Conservation (phyloP, 495 filamentous ascomycete genomes). For the Oidiodendron maius region DNA sequence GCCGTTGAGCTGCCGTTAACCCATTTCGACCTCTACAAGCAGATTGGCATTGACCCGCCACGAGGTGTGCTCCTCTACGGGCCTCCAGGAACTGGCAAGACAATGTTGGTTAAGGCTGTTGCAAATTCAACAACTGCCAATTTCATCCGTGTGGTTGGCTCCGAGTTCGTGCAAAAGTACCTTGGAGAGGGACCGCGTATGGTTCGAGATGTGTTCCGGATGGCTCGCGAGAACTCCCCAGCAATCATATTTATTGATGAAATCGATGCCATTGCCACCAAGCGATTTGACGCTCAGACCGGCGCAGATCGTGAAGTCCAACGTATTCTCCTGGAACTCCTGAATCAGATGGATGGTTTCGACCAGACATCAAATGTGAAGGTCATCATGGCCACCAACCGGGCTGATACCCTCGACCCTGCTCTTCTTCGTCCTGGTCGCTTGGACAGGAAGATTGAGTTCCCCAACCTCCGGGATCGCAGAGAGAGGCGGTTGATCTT, state of each 20-base stretch:
- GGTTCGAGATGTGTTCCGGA: slow-evolving; percentile 98
- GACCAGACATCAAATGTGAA: slow-evolving; percentile 98
- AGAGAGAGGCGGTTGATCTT: slow-evolving; percentile 95
- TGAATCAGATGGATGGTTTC: slow-evolving; percentile 99
- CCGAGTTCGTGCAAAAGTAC: slow-evolving; percentile 98
- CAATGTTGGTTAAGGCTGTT: slow-evolving; percentile 97
- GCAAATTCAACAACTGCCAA: slow-evolving; percentile 97
- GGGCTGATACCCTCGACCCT: slow-evolving; percentile 93
- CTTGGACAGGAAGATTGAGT: slow-evolving; percentile 97
- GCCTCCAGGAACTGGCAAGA: slow-evolving; percentile 95
- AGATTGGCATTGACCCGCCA: slow-evolving; percentile 84
- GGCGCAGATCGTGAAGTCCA: slow-evolving; percentile 97
- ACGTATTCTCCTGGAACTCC: slow-evolving; percentile 90
- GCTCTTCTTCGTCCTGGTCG: slow-evolving; percentile 90
- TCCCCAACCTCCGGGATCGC: slow-evolving; percentile 83
- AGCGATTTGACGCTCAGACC: slow-evolving; percentile 97
- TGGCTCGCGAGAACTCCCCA: slow-evolving; percentile 96
- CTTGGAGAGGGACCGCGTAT: slow-evolving; percentile 95
- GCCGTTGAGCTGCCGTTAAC: slow-evolving; percentile 94
- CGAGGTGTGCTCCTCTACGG: slow-evolving; percentile 95
- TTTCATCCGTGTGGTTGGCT: slow-evolving; percentile 97
- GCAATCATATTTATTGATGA: slow-evolving; percentile 99
- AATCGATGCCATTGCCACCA: slow-evolving; percentile 97
- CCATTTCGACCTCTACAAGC: slow-evolving; percentile 93
- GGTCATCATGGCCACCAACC: slow-evolving; percentile 99